phyloP scores from a whole-genome alignment of 768 basidiomycete genomes.

The Sutorius australiensis region DNA sequence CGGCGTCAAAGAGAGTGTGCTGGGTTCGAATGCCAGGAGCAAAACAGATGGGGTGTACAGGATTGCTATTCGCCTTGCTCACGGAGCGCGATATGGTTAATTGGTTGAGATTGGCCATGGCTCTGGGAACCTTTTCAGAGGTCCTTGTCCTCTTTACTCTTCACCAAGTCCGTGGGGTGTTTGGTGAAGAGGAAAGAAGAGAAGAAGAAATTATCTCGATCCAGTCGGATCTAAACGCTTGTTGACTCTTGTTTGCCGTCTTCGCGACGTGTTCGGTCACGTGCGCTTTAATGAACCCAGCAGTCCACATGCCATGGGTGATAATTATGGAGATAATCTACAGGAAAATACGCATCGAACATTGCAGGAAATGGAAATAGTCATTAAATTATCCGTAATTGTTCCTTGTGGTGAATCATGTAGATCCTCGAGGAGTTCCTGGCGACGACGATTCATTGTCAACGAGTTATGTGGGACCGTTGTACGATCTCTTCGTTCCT shows the following conservation, averaged over 20 bases:
- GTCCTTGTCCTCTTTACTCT: conserved; percentile 45
- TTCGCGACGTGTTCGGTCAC: conserved; percentile 2
- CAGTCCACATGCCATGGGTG: neutral
- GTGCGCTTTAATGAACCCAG: neutral
- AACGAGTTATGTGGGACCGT: neutral
- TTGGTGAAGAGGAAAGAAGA: conserved; percentile 51
- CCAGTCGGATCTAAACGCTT: conserved; percentile 6
- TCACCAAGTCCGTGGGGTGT: conserved; percentile 36
- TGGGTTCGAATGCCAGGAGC: conserved; percentile 24
- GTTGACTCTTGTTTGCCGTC: conserved; percentile 25
- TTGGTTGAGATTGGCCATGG: conserved; percentile 31
- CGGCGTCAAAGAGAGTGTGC: conserved; percentile 45
- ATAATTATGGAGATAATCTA: neutral
- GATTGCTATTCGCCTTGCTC: conserved; percentile 35
- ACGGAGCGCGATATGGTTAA: conserved; percentile 45
- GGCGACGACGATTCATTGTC: conserved; percentile 4
- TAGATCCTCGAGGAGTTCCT: conserved; percentile 1
- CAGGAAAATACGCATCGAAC: neutral
- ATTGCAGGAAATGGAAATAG: neutral
- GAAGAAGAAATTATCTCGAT: conserved; percentile 20
- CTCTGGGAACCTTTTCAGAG: conserved; percentile 5
- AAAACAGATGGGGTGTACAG: conserved; percentile 35
- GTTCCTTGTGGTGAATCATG: neutral
- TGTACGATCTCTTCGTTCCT: conserved; percentile 5
- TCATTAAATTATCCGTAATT: neutral